A percentile compares a stretch with the other conserved stretches of the same genome.
phyloP scores from a whole-genome alignment of 2,329 filamentous ascomycete species.

The Stachybotrys echinatus region DNA sequence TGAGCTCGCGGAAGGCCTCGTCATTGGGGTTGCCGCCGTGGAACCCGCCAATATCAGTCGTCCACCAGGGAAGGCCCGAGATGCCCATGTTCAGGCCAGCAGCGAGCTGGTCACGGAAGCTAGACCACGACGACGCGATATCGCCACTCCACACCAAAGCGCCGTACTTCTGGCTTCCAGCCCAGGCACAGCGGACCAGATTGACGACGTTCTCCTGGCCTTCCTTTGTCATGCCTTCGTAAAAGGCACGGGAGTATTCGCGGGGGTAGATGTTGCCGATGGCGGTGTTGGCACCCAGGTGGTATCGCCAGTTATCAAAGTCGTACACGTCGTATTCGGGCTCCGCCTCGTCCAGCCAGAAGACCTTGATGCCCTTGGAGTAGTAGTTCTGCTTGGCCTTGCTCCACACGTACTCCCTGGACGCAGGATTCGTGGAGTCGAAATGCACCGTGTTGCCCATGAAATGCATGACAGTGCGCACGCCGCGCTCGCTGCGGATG shows the following conservation, averaged over 20 bases:
- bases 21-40: slow-evolving; percentile 57
- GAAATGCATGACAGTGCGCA: slow-evolving; percentile 53
- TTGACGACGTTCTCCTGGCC: slow-evolving; percentile 56
- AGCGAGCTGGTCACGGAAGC: slow-evolving; percentile 53
- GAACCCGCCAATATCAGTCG: slow-evolving; percentile 66
- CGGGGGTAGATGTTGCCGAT: slow-evolving; percentile 57
- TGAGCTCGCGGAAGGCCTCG: slow-evolving; percentile 53
- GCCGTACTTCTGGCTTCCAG: slow-evolving; percentile 55
- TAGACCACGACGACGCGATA: slow-evolving; percentile 58
- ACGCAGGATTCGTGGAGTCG: slow-evolving; percentile 57
- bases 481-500: slow-evolving; percentile 55
- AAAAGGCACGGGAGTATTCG: slow-evolving; percentile 54
- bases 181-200: slow-evolving; percentile 43
- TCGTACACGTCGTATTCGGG: slow-evolving; percentile 61
- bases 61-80: slow-evolving; percentile 62
- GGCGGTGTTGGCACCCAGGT: slow-evolving; percentile 24
- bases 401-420: slow-evolving; percentile 54
- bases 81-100: slow-evolving; percentile 63
- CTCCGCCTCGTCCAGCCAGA: slow-evolving; percentile 67
- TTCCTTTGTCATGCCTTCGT: slow-evolving; percentile 47
- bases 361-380: slow-evolving; percentile 54
- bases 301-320: slow-evolving; percentile 55
- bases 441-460: slow-evolving; percentile 55
- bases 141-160: slow-evolving; percentile 64
- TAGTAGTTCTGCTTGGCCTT: slow-evolving; percentile 57